Conservation (phyloP, 2,329 filamentous ascomycete species). For the Didymosphaeria variabile region DNA sequence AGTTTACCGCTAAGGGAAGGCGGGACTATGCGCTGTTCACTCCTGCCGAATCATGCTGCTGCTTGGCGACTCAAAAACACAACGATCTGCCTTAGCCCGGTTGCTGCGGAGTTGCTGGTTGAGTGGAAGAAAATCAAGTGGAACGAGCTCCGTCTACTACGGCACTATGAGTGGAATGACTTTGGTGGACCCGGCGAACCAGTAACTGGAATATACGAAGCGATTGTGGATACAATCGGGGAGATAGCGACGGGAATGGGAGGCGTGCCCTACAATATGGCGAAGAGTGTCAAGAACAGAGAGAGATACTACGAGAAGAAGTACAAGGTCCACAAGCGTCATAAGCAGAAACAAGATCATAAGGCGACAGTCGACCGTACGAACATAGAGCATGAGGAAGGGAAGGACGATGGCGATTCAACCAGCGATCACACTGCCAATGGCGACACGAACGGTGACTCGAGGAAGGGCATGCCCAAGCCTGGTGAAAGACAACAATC, state of each 20-base stretch:
- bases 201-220: conserved; percentile 71
- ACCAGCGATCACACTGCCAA: conserved; percentile 30
- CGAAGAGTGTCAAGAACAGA: conserved; percentile 65
- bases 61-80: conserved; percentile 72
- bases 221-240: conserved; percentile 66
- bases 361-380: conserved; percentile 30
- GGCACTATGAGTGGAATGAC: conserved; percentile 78
- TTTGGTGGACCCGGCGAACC: conserved; percentile 80
- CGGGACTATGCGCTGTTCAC: conserved; percentile 68
- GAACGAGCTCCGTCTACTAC: conserved; percentile 69
- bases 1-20: conserved; percentile 61
- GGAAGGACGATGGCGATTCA: conserved; percentile 9
- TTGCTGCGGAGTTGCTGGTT: conserved; percentile 73
- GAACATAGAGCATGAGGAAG: conserved; percentile 23
- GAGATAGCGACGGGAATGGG: conserved; percentile 70
- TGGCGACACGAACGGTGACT: conserved; percentile 24
- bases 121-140: conserved; percentile 69
- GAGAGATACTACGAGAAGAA: conserved; percentile 61
- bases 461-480: conserved; percentile 25
- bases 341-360: conserved; percentile 39
- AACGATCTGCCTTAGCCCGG: conserved; percentile 66
- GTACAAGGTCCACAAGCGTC: conserved; percentile 43
- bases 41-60: conserved; percentile 70
- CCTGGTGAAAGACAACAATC: conserved; percentile 30
- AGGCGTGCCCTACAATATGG: conserved; percentile 69